Conservation (phyloP, 1,284 basidiomycete genomes). For the Moesziomyces globuligerus region DNA sequence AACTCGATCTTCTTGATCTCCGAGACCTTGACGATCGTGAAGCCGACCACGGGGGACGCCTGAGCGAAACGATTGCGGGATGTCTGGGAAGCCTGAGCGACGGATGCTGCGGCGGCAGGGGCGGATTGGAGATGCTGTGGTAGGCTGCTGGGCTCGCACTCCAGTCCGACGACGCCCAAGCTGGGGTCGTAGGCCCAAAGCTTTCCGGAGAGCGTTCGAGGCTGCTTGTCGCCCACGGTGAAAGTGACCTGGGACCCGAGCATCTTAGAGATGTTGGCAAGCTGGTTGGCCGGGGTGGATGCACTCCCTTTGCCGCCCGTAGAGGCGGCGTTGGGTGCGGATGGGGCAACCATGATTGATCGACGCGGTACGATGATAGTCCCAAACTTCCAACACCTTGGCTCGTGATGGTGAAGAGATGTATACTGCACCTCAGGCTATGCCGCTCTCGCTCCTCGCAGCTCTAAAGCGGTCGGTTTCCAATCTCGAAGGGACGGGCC, state of each 20-base stretch:
- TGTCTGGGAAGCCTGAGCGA: slow-evolving; percentile 38
- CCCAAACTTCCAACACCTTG: no score
- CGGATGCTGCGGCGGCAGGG: slow-evolving; percentile 47
- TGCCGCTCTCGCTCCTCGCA: no score
- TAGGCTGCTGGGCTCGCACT: slow-evolving; percentile 39
- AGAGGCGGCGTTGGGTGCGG: slow-evolving; percentile 10
- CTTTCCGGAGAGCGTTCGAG: slow-evolving; percentile 47
- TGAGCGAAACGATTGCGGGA: slow-evolving; percentile 36
- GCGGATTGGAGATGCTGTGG: slow-evolving; percentile 30
- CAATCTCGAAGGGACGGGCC: no score
- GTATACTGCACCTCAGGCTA: no score
- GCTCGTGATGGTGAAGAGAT: neutral
- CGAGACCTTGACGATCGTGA: slow-evolving; percentile 57
- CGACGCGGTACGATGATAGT: no score
- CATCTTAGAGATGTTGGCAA: slow-evolving; percentile 33
- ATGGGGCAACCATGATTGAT: slow-evolving; percentile 17
- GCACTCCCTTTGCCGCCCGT: slow-evolving; percentile 19
- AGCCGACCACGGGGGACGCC: slow-evolving; percentile 41
- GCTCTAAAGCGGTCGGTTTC: no score
- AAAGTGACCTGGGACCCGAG: slow-evolving; percentile 36
- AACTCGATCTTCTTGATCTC: slow-evolving; percentile 55
- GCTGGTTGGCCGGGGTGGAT: slow-evolving; percentile 22
- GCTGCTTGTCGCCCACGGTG: slow-evolving; percentile 39
- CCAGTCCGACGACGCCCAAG: slow-evolving; percentile 56
- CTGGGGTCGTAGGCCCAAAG: slow-evolving; percentile 63